Evolutionary conservation across 495 filamentous ascomycete genomes (phyloP), one percentile per base, ranked within the genome.

Genomic region (Penicillium silybi): DNA sequence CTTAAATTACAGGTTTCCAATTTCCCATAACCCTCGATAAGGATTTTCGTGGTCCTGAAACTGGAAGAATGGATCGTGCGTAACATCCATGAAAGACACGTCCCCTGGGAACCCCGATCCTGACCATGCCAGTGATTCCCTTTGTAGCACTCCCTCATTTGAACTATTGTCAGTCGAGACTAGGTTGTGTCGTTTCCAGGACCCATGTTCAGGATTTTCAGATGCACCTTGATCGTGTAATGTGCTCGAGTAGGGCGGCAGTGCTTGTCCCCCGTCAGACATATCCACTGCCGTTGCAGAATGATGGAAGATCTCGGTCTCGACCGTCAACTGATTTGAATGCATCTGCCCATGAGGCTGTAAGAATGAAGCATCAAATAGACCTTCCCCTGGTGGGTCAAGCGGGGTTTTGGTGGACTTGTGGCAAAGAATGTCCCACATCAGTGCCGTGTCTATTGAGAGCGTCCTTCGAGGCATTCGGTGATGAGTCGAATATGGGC

Each of bases 341-440:
- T 54, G 53, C 16, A 49, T 63, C 35, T 55, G 56, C 29, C 40
- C 32, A 25, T 4, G 48, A 3, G 18, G 44, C 18, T 22, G 53
- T 40, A 38, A 45, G 50, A 72, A 61, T 20, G 69, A 66, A 0
- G 60, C 41, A 22, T 68, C 61, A 5, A 70, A 59, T 9, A 70
- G 56, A 17, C 61, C 56, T 6, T 54, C 58, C 1, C 59, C 56
- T 3, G 61, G 37, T 17, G 56, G 51, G 22, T 40, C 38, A 6
- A 41, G 58, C 8, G 48, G 37, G 1, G 49, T 48, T 16, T 52
- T 53, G 2, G 58, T 49, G 9, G 63, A 64, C 41, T 56, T 68
- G 45, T 71, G 64, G 10, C 68, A 63, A 7, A 75, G 63, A 20
- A 72, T 69, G 19, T 73, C 70, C 72, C 72, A 75, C 72, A 75